Base-by-base conservation (phyloP, 1,284 basidiomycete species). In the Ustilago vetiveriae region DNA sequence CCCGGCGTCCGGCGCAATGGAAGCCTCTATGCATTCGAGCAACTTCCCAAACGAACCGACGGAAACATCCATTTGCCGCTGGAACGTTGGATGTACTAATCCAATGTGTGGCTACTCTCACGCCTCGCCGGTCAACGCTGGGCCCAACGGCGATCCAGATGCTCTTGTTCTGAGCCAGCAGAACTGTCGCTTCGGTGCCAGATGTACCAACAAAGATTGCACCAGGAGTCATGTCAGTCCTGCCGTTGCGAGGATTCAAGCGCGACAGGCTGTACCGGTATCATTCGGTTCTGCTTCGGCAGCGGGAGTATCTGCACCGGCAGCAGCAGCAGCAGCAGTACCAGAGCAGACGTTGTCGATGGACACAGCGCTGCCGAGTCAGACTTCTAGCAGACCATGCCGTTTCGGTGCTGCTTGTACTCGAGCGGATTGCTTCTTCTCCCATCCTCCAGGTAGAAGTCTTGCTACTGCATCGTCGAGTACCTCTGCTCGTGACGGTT, bases 91-190 rank as follows among this genome's bases (percentile, higher is more conserved):
- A 9, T 82, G 80, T 60, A 82, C 80, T 19, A 76, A 78, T 33
- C 78, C 78, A 2, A 58, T 73, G 62, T 82, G 80, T 40, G 26
- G 36, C 6, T 82, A 77, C 64, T 69, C 67, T 23, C 80, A 82
- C 40, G 76, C 79, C 3, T 72, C 78, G 6, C 74, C 80, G 1
- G 59, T 64, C 39, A 70, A 73, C 44, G 72, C 76, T 9, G 65
- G 72, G 9, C 53, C 57, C 6, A 38, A 51, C 4, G 64, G 63
- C 10, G 69, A 75, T 30, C 57, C 65, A 2, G 62, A 70, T 24
- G 78, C 80, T 9, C 51, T 82, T 16, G 70, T 82, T 13, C 60
- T 80, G n/a, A 60, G 58, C 43, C 42, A 74, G 39, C 66, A 75
- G n/a, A 51, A 62, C 9, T 82, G 80, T 39, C 55, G 54, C 5